Evolutionary conservation across 1,284 basidiomycete species (phyloP).

Genomic region (Cryptococcus floricola): DNA sequence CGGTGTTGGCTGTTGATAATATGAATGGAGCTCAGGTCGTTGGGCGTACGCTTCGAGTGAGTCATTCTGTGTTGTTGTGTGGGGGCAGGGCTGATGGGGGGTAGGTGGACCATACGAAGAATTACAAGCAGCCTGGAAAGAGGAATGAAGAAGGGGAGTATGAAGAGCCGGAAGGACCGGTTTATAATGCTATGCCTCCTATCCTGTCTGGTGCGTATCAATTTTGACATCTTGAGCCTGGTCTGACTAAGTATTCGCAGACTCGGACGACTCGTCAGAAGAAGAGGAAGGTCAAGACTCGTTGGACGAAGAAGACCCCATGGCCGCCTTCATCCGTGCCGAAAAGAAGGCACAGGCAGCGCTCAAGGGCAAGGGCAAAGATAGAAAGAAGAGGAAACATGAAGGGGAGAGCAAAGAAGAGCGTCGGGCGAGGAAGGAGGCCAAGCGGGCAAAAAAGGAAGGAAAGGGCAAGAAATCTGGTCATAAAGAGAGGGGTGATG

Average conservation of each 20-base stretch:
- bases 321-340: constrained; percentile 75
- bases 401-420: constrained; percentile 76
- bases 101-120: constrained; percentile 80
- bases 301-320: constrained; percentile 94
- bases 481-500: constrained; percentile 14
- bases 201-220: constrained; percentile 59
- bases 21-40: constrained; percentile 90
- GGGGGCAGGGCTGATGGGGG: neutral
- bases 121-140: constrained; percentile 81
- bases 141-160: constrained; percentile 83
- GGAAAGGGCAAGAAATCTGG: constrained; percentile 25
- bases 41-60: constrained; percentile 72
- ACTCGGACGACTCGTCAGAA: constrained; percentile 59
- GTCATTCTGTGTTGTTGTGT: constrained; percentile 4
- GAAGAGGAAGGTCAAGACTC: constrained; percentile 57
- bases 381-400: constrained; percentile 62
- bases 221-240: neutral
- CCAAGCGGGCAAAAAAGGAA: constrained; percentile 49
- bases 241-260: constrained; percentile 5
- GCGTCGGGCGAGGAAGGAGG: constrained; percentile 53
- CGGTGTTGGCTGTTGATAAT: constrained; percentile 95
- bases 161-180: constrained; percentile 78
- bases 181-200: constrained; percentile 75
- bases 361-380: constrained; percentile 56
- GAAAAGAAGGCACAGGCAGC: constrained; percentile 55